phyloP scores from a whole-genome alignment of 352 stramenopile genomes.

The Phytophthora meadii region DNA sequence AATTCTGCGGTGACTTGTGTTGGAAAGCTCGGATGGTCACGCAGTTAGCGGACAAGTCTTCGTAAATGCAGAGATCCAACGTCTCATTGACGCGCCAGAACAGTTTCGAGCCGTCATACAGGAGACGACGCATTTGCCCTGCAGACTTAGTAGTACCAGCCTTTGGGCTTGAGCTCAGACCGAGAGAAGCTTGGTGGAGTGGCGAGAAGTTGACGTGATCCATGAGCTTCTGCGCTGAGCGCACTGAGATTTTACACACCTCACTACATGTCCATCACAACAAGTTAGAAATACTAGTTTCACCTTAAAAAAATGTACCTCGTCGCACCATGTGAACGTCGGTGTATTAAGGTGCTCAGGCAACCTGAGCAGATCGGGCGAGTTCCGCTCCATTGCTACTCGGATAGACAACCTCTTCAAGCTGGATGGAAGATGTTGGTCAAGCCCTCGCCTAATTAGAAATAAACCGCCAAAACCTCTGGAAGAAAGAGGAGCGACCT shows the following conservation, averaged over 20 bases:
- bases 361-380: constrained; percentile 27
- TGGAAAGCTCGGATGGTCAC: constrained; percentile 74
- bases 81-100: constrained; percentile 91
- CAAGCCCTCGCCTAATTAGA: constrained; percentile 16
- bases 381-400: constrained; percentile 15
- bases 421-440: background rate
- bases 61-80: constrained; percentile 84
- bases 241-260: constrained; percentile 90
- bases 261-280: constrained; percentile 48
- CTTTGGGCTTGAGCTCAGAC: constrained; percentile 43
- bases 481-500: constrained; percentile 13
- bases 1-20: constrained; percentile 40
- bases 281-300: constrained; percentile 7
- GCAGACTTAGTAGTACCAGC: constrained; percentile 20
- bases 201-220: constrained; percentile 91
- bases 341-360: constrained; percentile 50
- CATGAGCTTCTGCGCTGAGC: constrained; percentile 86
- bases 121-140: constrained; percentile 53
- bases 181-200: constrained; percentile 83
- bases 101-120: constrained; percentile 88
- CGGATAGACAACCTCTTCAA: background rate
- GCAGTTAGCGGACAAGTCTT: constrained; percentile 71
- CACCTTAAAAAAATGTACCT: background rate
- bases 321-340: constrained; percentile 74
- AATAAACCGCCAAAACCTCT: constrained; percentile 24